Evolutionary conservation across 73 alveolate genomes (phyloP).

Genomic region (Uronychia setigera): DNA sequence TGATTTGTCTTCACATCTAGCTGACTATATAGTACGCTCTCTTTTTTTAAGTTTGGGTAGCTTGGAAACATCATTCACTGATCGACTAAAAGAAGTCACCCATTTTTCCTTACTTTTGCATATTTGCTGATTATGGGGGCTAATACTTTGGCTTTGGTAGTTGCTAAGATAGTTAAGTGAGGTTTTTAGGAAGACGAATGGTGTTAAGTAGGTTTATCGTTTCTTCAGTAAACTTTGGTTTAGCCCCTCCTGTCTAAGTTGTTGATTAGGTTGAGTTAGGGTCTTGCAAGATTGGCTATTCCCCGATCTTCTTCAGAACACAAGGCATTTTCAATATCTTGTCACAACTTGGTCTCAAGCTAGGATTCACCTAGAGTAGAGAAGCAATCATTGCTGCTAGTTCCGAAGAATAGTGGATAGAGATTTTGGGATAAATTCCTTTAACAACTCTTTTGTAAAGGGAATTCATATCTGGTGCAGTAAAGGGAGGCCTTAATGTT

Average conservation of each 20-base stretch:
- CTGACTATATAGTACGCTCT: neutral
- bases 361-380: slow-evolving; percentile 82
- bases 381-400: slow-evolving; percentile 72
- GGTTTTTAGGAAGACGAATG: slow-evolving; percentile 12
- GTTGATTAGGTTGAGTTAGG: too few relatives aligned
- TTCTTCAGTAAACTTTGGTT: too few relatives aligned
- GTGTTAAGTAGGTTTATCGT: slow-evolving; percentile 13
- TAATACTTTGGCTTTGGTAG: slow-evolving; percentile 25
- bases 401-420: slow-evolving; percentile 74
- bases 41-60: neutral
- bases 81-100: neutral
- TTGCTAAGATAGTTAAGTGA: neutral
- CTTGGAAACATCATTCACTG: neutral
- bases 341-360: slow-evolving; percentile 82
- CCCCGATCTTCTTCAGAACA: neutral
- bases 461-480: slow-evolving; percentile 88
- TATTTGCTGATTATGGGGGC: neutral
- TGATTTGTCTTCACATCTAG: neutral
- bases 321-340: slow-evolving; percentile 41
- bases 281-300: too few relatives aligned
- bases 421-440: slow-evolving; percentile 86
- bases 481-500: slow-evolving; percentile 91
- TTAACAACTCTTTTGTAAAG: slow-evolving; percentile 84
- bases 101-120: neutral
- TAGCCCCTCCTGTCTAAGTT: too few relatives aligned